Evolutionary conservation across 2,329 filamentous ascomycete species (phyloP).

Genomic region (Didymella segeticola): DNA sequence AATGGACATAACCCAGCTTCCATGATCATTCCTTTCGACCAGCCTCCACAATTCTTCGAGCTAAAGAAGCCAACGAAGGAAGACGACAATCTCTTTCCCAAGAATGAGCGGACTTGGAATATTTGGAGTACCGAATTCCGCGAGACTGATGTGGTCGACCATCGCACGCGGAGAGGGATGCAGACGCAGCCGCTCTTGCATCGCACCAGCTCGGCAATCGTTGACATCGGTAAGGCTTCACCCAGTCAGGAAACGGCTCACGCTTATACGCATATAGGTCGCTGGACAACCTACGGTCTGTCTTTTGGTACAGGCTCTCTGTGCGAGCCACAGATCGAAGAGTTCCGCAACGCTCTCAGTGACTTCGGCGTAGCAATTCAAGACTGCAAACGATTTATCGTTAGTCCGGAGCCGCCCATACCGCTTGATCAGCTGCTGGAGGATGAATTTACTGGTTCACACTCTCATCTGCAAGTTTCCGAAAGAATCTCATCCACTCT

Average conservation of each 20-base stretch:
- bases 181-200: slow-evolving; percentile 34
- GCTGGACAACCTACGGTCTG: slow-evolving; percentile 69
- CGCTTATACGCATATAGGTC: slow-evolving; percentile 48
- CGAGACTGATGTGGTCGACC: slow-evolving; percentile 67
- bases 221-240: slow-evolving; percentile 62
- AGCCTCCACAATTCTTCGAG: slow-evolving; percentile 55
- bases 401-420: slow-evolving; percentile 30
- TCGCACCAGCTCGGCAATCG: slow-evolving; percentile 57
- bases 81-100: slow-evolving; percentile 26
- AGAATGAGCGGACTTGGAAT: slow-evolving; percentile 56
- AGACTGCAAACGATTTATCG: slow-evolving; percentile 52
- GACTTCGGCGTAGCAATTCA: slow-evolving; percentile 75
- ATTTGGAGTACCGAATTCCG: slow-evolving; percentile 67
- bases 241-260: not conserved
- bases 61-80: slow-evolving; percentile 26
- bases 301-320: slow-evolving; percentile 51
- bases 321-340: slow-evolving; percentile 45
- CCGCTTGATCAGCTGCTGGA: slow-evolving; percentile 37
- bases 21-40: slow-evolving; percentile 45
- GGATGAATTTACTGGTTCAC: slow-evolving; percentile 37
- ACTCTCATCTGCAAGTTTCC: slow-evolving; percentile 26
- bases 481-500: slow-evolving; percentile 25
- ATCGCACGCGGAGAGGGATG: slow-evolving; percentile 33
- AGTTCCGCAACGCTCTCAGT: slow-evolving; percentile 62
- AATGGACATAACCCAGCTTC: slow-evolving; percentile 1